phyloP scores from a whole-genome alignment of 192 early-diverging fungal genomes.

The Gryganskiella cystojenkinii region DNA sequence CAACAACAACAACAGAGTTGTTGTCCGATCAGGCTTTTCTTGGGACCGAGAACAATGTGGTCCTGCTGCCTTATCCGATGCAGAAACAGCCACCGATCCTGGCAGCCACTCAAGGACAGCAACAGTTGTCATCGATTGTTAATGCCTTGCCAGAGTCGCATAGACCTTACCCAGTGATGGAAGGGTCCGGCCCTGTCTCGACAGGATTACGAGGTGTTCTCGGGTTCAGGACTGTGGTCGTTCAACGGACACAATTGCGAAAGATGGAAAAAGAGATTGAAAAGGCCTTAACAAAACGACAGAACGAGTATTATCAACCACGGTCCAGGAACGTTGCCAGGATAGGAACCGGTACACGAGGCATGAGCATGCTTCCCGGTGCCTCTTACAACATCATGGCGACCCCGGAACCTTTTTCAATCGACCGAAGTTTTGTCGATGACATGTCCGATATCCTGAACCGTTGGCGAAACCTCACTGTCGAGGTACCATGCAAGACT shows the following conservation, averaged over 20 bases:
- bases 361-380: constrained; percentile 42
- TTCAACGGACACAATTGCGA: constrained; percentile 49
- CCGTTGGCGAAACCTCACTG: constrained; percentile 17
- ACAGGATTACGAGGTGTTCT: constrained; percentile 36
- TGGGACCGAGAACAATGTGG: too few species aligned
- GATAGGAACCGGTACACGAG: constrained; percentile 29
- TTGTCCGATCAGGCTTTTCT: too few species aligned
- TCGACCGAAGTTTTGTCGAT: constrained; percentile 25
- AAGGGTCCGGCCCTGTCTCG: constrained; percentile 22
- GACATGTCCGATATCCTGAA: constrained; percentile 26
- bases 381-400: constrained; percentile 28
- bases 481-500: constrained; percentile 35
- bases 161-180: constrained; percentile 5
- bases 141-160: constrained; percentile 8
- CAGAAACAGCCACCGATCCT: not conserved
- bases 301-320: constrained; percentile 19
- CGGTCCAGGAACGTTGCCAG: constrained; percentile 23
- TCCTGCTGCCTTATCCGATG: too few species aligned
- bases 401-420: constrained; percentile 5
- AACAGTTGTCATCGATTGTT: too few species aligned
- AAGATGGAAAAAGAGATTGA: constrained; percentile 61
- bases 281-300: constrained; percentile 27
- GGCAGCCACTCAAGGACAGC: not conserved
- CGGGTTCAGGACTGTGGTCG: constrained; percentile 53
- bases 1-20: too few species aligned